These are phyloP conservation scores for Zanthoxylum bungeanum DNA, from an alignment of 345 rosid genomes.

Conservation along the genomic window DNA sequence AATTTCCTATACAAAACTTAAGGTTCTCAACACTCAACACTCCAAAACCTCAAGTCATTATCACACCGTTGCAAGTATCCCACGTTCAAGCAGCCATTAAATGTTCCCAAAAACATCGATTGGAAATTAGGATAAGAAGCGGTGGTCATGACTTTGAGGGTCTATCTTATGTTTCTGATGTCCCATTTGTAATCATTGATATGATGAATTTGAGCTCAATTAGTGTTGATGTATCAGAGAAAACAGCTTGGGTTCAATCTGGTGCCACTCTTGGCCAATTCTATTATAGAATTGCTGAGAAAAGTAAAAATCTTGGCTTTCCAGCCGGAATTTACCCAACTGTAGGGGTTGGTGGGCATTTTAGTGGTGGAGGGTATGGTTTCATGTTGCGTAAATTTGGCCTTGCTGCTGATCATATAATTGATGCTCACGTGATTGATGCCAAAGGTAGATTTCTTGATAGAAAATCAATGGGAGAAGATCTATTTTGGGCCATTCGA, in stretches of 20 bases:
- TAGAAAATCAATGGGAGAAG: constrained; percentile 61
- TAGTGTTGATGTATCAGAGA: constrained; percentile 31
- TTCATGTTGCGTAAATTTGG: constrained; percentile 77
- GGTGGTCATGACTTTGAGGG: constrained; percentile 83
- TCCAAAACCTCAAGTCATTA: constrained; percentile 65
- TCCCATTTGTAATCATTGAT: constrained; percentile 54
- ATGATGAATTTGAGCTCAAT: constrained; percentile 45
- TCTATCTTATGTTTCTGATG: constrained; percentile 50
- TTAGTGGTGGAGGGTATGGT: constrained; percentile 73
- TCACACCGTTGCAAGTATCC: constrained; percentile 44
- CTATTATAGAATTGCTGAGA: constrained; percentile 52
- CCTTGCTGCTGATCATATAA: constrained; percentile 36
- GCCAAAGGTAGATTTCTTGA: constrained; percentile 37
- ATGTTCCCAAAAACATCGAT: constrained; percentile 43
- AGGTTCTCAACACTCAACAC: constrained; percentile 35
- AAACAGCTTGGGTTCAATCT: constrained; percentile 63
- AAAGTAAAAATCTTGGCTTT: constrained; percentile 57
- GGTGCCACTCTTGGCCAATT: constrained; percentile 77
- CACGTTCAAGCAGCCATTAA: constrained; percentile 64
- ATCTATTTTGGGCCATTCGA: constrained; percentile 67
- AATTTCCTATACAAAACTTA: constrained; percentile 49
- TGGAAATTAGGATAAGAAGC: constrained; percentile 54
- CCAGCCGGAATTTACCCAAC: constrained; percentile 68
- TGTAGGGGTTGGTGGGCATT: constrained; percentile 62
- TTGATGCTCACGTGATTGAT: neutral